Base-by-base conservation (phyloP, 2,329 filamentous ascomycete species). In the Monilinia fructicola region DNA sequence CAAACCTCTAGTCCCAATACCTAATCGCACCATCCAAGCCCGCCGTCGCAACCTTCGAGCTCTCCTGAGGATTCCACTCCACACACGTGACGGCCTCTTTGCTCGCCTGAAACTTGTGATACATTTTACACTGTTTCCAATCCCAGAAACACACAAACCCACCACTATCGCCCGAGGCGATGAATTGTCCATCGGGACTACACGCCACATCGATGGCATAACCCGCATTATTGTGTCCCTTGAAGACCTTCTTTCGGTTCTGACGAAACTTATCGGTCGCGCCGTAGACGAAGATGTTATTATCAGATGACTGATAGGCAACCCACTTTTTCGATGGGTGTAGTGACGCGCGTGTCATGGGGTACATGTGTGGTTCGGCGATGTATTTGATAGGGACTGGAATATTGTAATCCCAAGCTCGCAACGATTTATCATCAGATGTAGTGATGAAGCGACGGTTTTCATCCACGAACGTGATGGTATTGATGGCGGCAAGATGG, bases 81-180 rank as follows among this genome's bases (percentile, higher is more conserved):
- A 95, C 86, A 71, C 90, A 91, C n/a, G 92, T 92, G 65, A 97
- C 84, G 6, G 93, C 87, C 64, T 90, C 86, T 65, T 92, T 93
- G 67, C 91, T 88, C 31, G 92, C 93, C 79, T 90, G 87, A 71
- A 99, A 87, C 84, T 98, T 98, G 80, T 97, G 92, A 79, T 92
- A 97, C 93, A 99, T 94, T 81, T 97, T 98, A 78, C 94, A 96
- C 50, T 93, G 97, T 85, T 99, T 99, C 92, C 93, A 99, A 79
- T 98, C 95, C 92, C 93, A 99, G 80, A 98, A 97, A 79, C 91
- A 96, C 58, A 97, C 87, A 74, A 87, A 97, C 46, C 96, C 95
- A 21, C 87, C 92, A 62, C 87, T 91, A 78, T 99, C 95, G 69
- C 95, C 95, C 23, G 87, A 91, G 26, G 88, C 90, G 65, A 99